A percentile compares a stretch with the other conserved stretches of the same genome.
phyloP scores from a whole-genome alignment of 106 monocot genomes.

The Gastrodia elata region DNA sequence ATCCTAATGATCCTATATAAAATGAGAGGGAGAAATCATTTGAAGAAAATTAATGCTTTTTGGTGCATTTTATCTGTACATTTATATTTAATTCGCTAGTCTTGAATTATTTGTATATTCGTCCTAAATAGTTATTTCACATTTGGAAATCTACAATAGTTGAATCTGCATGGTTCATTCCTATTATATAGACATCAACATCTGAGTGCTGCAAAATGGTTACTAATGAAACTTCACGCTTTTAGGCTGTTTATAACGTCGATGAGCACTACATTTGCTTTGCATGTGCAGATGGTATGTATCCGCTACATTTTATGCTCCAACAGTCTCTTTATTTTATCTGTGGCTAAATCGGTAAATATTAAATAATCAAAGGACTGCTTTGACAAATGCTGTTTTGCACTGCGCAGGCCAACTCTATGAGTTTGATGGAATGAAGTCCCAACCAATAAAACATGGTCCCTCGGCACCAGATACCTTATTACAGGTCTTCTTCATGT shows the following conservation, averaged over 20 bases:
- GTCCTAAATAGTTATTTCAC: background rate
- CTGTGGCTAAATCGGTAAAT: no score
- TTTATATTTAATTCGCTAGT: background rate
- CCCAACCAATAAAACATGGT: conserved; percentile 43
- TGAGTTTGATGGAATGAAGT: conserved; percentile 64
- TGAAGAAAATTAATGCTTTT: no score
- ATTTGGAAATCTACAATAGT: background rate
- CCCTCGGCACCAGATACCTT: conserved; percentile 42
- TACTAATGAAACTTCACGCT: background rate
- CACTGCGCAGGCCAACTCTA: conserved; percentile 45
- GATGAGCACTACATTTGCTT: conserved; percentile 86
- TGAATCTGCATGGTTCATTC: background rate
- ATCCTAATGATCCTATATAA: no score
- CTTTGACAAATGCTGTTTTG: no score
- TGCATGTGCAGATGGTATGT: conserved; percentile 71
- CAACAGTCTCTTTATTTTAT: no score
- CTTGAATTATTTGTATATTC: background rate
- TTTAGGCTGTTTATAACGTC: conserved; percentile 51
- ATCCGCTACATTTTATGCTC: no score
- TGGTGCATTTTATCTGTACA: no score
- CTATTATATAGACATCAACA: background rate
- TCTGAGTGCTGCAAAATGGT: background rate
- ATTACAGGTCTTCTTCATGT: conserved; percentile 32
- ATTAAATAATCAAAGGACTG: no score
- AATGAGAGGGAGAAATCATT: no score